These are phyloP conservation scores for Nicotiana undulata DNA, from an alignment of 257 asterid species.

Conservation along the genomic window DNA sequence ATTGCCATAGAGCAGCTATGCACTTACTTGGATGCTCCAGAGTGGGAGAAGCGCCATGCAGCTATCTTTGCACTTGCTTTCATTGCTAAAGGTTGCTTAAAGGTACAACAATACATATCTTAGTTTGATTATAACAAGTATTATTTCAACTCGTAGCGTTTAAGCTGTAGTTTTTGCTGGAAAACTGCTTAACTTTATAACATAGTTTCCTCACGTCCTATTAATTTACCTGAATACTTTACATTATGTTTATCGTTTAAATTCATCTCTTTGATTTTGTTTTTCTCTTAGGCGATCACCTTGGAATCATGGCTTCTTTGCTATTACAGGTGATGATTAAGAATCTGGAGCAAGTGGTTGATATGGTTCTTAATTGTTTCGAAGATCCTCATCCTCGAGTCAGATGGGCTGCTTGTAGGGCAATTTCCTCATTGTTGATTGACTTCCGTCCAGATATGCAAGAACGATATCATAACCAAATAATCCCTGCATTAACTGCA, in stretches of 20 bases:
- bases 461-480: slow-evolving; percentile 64
- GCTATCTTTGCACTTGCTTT: slow-evolving; percentile 91
- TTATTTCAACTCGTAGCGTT: not conserved
- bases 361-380: slow-evolving; percentile 81
- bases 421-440: slow-evolving; percentile 76
- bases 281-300: not conserved
- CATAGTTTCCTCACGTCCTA: not conserved
- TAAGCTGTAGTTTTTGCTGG: not conserved
- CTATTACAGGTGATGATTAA: slow-evolving; percentile 66
- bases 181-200: not conserved
- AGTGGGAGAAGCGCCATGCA: slow-evolving; percentile 91
- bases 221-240: not conserved
- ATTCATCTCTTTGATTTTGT: not conserved
- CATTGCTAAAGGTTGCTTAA: slow-evolving; percentile 87
- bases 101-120: slow-evolving; percentile 35
- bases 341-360: slow-evolving; percentile 71
- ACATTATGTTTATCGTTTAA: not conserved
- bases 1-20: slow-evolving; percentile 87
- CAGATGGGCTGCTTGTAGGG: slow-evolving; percentile 93
- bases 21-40: slow-evolving; percentile 59
- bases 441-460: slow-evolving; percentile 92
- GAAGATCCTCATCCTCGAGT: slow-evolving; percentile 95
- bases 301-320: not conserved
- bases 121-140: not conserved
- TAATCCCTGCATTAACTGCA: slow-evolving; percentile 63